Evolutionary conservation across 306 rosid species (phyloP), one percentile per base, ranked within the genome.

Genomic region (Cyclanthera cordifolia): DNA sequence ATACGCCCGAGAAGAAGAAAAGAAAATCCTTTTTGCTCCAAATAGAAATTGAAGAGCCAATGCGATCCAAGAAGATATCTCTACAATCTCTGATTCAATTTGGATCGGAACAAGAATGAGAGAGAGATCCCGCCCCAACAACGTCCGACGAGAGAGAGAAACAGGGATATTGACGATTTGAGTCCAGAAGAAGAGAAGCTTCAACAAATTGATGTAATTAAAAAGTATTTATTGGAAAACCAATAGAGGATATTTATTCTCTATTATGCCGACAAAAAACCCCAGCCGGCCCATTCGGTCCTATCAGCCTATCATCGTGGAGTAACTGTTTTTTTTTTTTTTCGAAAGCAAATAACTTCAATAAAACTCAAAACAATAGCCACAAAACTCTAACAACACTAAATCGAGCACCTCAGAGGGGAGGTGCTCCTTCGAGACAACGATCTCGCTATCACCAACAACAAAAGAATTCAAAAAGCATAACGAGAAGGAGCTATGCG

Each of bases 31-130:
- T 14, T 19, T 34, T 28, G 20, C 24, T 9, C 48, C 46, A 28
- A 49, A 63, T 52, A 32, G 8, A 63, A 41, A 69, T 52, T 6
- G 43, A 57, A 21, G 30, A 28, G 55, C 68, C 49, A 2, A 17
- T 28, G 53, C 46, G 30, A 41, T 20, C 12, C 52, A 13, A 17
- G 51, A 1, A 23, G 51, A 48, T 14, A 21, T 23, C 45, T 16
- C 43, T 6, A 23, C 69, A 79, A 77, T 60, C 48, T 79, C 81
- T 32, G 69, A 49, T 60, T 72, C 28, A 66, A 4, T 21, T 37
- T 14, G 50, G 21, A 15, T 41, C 41, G 41, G 69, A 27, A 23
- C 28, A 19, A 19, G 69, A 45, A 21, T n/a, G n/a, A n/a, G 58
- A 37, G 57, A 27, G 58, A 55, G 21, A 39, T 41, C 20, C 46